Base-by-base conservation (phyloP, 179 eudicot species). In the Heliamphora pulchella region DNA sequence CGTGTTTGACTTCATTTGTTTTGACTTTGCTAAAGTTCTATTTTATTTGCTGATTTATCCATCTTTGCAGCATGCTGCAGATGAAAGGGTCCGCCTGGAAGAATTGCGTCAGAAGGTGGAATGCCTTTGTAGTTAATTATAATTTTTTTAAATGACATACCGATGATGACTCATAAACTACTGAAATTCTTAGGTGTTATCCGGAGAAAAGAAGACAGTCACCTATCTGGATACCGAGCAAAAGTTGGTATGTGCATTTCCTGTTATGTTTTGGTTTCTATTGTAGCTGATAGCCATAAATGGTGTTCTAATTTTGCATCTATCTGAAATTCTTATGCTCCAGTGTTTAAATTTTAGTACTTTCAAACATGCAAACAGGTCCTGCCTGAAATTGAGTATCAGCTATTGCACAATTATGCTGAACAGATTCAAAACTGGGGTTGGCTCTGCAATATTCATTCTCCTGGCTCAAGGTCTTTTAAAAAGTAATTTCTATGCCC, bases 71-170 rank as follows among this genome's bases (percentile, higher is more conserved):
- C 99, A 96, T 86, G 99, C 99, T 79, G 99, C 99, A 31, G 99
- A 96, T 86, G 99, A 96, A 86, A 87, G 99, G 85, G 94, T 96
- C 72, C 91, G 94, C 79, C 88, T 96, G 82, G 99, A 96, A 87
- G 99, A 94, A 73, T 83, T 96, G 84, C 97, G 93, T 73, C 81
- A 84, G 44, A 92, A 94, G 99, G 99, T 96, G 89, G 68, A 76
- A n/a, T 48, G 10, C 22, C 57, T 39, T 20, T 9, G 3, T 72
- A 41, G 31, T 73, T 41, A 43, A 2, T 79, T 14, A 39, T 65
- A 44, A 67, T 43, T 71, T 17, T 73, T 22, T 73, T 11, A 51
- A 73, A 73, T 7, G 2, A 13, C 62, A n/a, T 11, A 48, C 46
- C 13, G 64, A 14, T 4, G 18, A 59, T 79, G 76, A 59, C 82